Evolutionary conservation across 306 rosid genomes (phyloP).

Genomic region (Castanea crenata): DNA sequence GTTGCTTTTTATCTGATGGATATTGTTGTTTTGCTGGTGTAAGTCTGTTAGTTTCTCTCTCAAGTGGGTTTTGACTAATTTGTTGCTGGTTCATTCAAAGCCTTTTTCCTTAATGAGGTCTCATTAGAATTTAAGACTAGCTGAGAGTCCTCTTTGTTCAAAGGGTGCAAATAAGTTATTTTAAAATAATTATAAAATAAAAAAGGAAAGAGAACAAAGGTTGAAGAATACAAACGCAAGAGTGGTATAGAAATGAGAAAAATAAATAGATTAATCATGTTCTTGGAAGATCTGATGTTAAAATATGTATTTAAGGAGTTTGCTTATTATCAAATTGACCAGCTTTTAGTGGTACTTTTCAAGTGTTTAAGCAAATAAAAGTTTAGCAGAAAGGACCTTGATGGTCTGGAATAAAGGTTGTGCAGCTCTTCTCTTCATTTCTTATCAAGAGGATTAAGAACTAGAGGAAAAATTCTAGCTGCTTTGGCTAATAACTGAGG

Average conservation of each 20-base stretch:
- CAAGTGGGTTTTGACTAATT: not conserved
- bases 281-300: not conserved
- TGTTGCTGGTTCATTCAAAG: not conserved
- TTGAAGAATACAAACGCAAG: not conserved
- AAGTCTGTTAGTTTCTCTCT: not conserved
- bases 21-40: not conserved
- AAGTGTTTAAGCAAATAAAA: not conserved
- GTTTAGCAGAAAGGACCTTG: not conserved
- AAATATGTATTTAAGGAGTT: not conserved
- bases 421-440: not conserved
- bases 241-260: too few species aligned
- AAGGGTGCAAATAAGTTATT: not conserved
- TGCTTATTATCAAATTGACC: not conserved
- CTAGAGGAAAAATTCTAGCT: not conserved
- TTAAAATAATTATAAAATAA: not conserved
- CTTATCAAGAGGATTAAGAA: not conserved
- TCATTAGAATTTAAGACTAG: not conserved
- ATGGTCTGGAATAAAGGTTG: not conserved
- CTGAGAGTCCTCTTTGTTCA: not conserved
- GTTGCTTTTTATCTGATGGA: not conserved
- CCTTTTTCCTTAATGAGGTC: not conserved
- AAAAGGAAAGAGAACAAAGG: not conserved
- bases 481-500: not conserved
- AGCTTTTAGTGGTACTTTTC: not conserved
- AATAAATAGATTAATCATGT: not conserved